These are phyloP conservation scores for Lonicera japonica DNA, from an alignment of 129 eudicot genomes.

Conservation along the genomic window DNA sequence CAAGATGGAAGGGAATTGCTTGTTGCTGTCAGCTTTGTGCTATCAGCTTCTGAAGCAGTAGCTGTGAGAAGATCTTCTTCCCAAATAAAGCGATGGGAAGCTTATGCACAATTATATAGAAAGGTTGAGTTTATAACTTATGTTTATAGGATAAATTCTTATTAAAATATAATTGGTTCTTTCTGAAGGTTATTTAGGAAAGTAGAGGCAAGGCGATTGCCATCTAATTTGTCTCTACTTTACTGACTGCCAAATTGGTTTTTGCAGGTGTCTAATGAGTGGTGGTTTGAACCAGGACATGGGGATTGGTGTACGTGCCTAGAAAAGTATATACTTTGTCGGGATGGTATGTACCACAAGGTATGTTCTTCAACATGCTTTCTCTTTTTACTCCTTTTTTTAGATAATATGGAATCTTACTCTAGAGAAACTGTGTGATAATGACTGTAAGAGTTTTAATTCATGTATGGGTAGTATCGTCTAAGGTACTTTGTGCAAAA, in stretches of 20 bases:
- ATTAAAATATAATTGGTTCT: neutral
- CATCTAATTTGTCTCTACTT: too few relatives aligned
- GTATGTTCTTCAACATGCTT: constrained; percentile 23
- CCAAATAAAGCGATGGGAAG: constrained; percentile 90
- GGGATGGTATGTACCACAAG: constrained; percentile 96
- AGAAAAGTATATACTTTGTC: constrained; percentile 88
- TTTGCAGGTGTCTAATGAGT: constrained; percentile 72
- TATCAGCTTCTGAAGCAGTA: constrained; percentile 85
- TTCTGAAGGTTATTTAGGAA: too few relatives aligned
- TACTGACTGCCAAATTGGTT: too few relatives aligned
- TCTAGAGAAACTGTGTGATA: too few relatives aligned
- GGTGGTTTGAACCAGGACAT: constrained; percentile 99
- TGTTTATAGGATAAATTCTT: neutral
- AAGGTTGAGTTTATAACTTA: constrained; percentile 42
- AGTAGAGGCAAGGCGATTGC: too few relatives aligned
- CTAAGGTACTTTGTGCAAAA: too few relatives aligned
- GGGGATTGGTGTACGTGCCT: constrained; percentile 99
- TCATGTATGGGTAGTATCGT: too few relatives aligned
- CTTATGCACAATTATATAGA: constrained; percentile 79
- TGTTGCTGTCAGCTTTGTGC: constrained; percentile 85
- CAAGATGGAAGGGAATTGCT: constrained; percentile 78
- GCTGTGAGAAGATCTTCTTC: constrained; percentile 79
- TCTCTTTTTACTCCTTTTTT: neutral
- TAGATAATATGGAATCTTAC: constrained; percentile 1
- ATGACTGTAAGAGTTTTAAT: too few relatives aligned